Conservation (phyloP, 2,329 filamentous ascomycete species). For the Aspergillus glaucus region DNA sequence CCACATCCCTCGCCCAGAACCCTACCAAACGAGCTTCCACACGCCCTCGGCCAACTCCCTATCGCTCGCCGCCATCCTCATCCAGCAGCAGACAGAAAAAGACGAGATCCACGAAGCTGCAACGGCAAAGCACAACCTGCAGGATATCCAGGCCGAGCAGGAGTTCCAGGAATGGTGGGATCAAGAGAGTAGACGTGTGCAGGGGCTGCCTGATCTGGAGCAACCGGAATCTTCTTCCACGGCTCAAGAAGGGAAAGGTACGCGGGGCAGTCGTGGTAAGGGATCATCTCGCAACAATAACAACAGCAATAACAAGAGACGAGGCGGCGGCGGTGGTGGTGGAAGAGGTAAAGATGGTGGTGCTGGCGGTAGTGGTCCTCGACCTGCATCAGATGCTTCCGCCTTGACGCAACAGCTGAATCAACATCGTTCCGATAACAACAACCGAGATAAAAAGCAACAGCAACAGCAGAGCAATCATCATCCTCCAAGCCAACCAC, state of each 20-base stretch:
- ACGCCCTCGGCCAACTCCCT: conserved; percentile 60
- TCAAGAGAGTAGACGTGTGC: conserved; percentile 32
- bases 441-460: neutral
- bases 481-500: too few relatives aligned
- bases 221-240: conserved; percentile 5
- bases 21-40: conserved; percentile 18
- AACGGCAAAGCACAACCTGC: conserved; percentile 72
- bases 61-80: conserved; percentile 82
- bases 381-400: conserved; percentile 2
- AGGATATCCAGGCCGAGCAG: conserved; percentile 95
- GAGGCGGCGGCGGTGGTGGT: neutral
- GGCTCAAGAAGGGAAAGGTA: conserved; percentile 8
- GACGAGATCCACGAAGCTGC: conserved; percentile 73
- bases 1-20: conserved; percentile 41
- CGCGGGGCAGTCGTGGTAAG: conserved; percentile 10
- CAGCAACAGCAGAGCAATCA: neutral
- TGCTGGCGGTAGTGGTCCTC: conserved; percentile 3
- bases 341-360: conserved; percentile 5
- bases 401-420: conserved; percentile 6
- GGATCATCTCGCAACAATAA: neutral
- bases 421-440: conserved; percentile 1
- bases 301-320: conserved; percentile 2
- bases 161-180: conserved; percentile 70
- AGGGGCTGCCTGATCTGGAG: conserved; percentile 24
- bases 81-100: conserved; percentile 79